phyloP scores from a whole-genome alignment of 192 early-diverging fungal species.

The Pecoramyces ruminantium region DNA sequence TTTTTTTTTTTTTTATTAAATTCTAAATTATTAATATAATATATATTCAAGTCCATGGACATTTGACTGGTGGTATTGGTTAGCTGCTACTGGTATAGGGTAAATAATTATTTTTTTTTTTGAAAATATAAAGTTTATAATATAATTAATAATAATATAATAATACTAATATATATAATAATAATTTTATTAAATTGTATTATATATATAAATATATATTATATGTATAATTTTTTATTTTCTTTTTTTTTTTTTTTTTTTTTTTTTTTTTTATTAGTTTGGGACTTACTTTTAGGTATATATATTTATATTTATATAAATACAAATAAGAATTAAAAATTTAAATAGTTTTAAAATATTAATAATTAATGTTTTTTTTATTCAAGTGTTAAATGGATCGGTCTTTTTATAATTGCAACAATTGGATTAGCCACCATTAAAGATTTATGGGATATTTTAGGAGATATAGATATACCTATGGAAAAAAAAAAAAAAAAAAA shows the following conservation, averaged over 20 bases:
- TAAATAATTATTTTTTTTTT: conserved; percentile 1
- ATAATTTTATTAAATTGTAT: no score
- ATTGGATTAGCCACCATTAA: conserved; percentile 23
- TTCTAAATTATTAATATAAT: background rate
- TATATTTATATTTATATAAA: no score
- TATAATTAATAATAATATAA: no score
- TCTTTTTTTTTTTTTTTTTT: background rate
- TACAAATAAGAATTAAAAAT: no score
- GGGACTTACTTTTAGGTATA: conserved; percentile 22
- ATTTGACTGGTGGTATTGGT: conserved; percentile 24
- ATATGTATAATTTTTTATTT: no score
- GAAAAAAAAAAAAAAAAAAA: background rate
- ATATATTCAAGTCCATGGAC: conserved; percentile 31
- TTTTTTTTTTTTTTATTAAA: background rate
- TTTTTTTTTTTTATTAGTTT: conserved; percentile 3
- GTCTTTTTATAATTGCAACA: conserved; percentile 29
- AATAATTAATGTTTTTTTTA: no score
- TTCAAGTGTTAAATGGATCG: conserved; percentile 40
- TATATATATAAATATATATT: no score
- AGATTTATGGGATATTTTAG: conserved; percentile 28
- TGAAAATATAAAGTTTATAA: no score
- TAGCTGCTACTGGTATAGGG: conserved; percentile 19
- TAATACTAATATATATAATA: no score
- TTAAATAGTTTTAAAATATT: no score
- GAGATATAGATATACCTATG: conserved; percentile 4